phyloP scores from a whole-genome alignment of 2,329 filamentous ascomycete genomes.

The Neoscytalidium dimidiatum region DNA sequence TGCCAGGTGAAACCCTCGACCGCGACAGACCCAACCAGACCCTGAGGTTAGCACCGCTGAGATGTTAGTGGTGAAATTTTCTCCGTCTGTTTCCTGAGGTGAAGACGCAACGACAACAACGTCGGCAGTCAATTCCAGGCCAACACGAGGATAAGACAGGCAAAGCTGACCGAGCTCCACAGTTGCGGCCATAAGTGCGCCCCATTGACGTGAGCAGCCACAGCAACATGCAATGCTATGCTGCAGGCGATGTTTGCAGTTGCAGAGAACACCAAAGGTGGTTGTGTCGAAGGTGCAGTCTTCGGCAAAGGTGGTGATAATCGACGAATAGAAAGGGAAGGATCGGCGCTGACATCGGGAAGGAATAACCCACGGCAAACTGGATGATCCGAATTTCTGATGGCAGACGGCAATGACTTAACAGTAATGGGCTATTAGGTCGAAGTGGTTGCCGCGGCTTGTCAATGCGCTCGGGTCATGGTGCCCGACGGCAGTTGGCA shows the following conservation, averaged over 20 bases:
- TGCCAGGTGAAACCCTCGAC: conserved; percentile 33
- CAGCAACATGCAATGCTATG: not conserved
- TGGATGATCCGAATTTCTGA: too few relatives aligned
- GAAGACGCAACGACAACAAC: not conserved
- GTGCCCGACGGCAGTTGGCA: not conserved
- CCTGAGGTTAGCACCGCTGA: conserved; percentile 29
- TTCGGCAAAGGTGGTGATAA: not conserved
- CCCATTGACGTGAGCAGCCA: not conserved
- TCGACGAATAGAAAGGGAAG: not conserved
- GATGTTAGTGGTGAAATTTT: conserved; percentile 18
- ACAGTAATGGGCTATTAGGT: too few relatives aligned
- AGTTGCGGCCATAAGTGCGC: conserved; percentile 28
- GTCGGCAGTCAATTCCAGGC: conserved; percentile 30
- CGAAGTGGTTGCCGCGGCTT: too few relatives aligned
- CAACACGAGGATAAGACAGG: conserved; percentile 26
- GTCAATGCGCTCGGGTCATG: too few relatives aligned
- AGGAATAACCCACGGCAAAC: not conserved
- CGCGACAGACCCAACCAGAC: conserved; percentile 38
- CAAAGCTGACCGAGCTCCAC: conserved; percentile 39
- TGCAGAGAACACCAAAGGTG: not conserved
- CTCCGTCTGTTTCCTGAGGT: not conserved
- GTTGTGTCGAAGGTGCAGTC: not conserved
- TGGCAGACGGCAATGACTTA: too few relatives aligned
- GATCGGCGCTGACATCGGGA: conserved; percentile 11
- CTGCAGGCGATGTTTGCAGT: not conserved